A percentile compares a stretch with the other conserved stretches of the same genome.
Evolutionary conservation across 2,329 filamentous ascomycete genomes (phyloP).

Genomic region (Monosporascus sp.): DNA sequence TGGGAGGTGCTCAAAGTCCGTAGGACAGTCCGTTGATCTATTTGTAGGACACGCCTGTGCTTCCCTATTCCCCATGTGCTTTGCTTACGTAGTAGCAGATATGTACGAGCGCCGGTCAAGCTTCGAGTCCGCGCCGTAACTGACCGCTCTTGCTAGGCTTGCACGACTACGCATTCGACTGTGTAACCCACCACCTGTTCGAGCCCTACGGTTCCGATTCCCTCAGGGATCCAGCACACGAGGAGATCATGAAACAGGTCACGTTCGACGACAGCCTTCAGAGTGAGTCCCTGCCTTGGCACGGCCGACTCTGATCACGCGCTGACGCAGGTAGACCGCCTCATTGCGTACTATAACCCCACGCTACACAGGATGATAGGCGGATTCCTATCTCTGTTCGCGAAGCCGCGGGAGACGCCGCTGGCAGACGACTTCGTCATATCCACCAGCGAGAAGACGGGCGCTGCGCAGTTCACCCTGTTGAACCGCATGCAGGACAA

Average conservation of each 20-base stretch:
- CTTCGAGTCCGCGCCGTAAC: constrained; percentile 6
- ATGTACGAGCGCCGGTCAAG: constrained; percentile 11
- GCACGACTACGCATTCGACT: constrained; percentile 65
- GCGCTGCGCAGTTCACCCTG: constrained; percentile 50
- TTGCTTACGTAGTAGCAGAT: constrained; percentile 14
- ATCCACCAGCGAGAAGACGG: constrained; percentile 38
- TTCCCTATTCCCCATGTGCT: not conserved
- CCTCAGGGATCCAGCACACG: constrained; percentile 48
- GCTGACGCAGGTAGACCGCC: constrained; percentile 42
- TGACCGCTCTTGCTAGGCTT: constrained; percentile 30
- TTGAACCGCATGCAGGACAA: constrained; percentile 53
- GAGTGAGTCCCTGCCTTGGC: constrained; percentile 41
- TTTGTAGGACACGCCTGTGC: constrained; percentile 41
- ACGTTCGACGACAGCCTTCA: constrained; percentile 63
- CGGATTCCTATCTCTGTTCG: constrained; percentile 40
- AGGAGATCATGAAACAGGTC: constrained; percentile 62
- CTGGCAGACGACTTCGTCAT: constrained; percentile 55
- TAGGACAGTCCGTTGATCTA: constrained; percentile 47
- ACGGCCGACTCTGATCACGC: not conserved
- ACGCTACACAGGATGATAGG: constrained; percentile 42
- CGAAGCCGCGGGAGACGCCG: constrained; percentile 51
- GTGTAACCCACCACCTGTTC: constrained; percentile 64
- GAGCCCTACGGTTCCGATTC: constrained; percentile 60
- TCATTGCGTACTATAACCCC: constrained; percentile 54
- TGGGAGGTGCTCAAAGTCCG: constrained; percentile 41